Conservation (phyloP, 2,329 filamentous ascomycete species). For the Coniochaeta sp. region DNA sequence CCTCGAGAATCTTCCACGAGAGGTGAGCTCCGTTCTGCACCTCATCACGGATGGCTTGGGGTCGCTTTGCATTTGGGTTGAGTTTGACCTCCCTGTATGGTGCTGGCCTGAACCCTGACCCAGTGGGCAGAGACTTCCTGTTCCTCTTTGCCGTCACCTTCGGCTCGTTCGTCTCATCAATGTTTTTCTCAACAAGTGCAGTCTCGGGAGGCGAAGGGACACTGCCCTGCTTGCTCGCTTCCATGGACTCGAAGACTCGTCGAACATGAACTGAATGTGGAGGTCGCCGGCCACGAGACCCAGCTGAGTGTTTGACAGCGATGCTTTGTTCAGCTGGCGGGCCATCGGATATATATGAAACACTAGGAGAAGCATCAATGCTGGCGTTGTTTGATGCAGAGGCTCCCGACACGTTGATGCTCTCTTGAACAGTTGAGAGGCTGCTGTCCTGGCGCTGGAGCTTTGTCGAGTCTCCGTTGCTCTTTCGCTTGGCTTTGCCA, state of each 20-base stretch:
- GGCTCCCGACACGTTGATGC: too few relatives aligned
- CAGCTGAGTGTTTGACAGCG: background rate
- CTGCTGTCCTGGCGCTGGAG: background rate
- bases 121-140: conserved; percentile 1
- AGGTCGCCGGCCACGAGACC: background rate
- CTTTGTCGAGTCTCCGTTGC: conserved; percentile 1
- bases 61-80: conserved; percentile 25
- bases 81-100: conserved; percentile 16
- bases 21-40: conserved; percentile 37
- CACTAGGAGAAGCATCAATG: background rate
- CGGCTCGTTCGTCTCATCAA: conserved; percentile 22
- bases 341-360: background rate
- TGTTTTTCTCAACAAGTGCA: background rate
- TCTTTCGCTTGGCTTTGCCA: conserved; percentile 4
- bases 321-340: background rate
- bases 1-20: conserved; percentile 31
- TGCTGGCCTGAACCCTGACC: background rate
- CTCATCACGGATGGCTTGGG: conserved; percentile 36
- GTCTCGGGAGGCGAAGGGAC: background rate
- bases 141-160: conserved; percentile 11
- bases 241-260: background rate
- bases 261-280: background rate
- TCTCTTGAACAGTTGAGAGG: background rate
- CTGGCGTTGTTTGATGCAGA: background rate
- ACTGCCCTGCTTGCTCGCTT: background rate